phyloP scores from a whole-genome alignment of 768 basidiomycete species.

The Kwoniella botswanensis region DNA sequence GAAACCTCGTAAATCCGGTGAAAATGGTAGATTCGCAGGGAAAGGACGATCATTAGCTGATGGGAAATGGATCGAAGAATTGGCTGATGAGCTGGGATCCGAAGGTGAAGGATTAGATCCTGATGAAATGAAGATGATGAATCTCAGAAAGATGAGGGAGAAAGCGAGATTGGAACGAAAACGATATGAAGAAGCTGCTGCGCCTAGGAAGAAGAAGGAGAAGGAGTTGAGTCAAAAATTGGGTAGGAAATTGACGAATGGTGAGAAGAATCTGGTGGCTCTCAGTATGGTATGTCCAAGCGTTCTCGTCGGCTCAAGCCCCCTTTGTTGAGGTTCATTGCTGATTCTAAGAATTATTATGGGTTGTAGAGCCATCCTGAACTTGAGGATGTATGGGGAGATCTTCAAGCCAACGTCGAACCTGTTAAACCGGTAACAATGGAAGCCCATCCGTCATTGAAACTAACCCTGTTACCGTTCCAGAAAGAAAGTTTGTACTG shows the following conservation, averaged over 20 bases:
- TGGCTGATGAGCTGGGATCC: slow-evolving; percentile 18
- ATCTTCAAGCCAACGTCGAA: slow-evolving; percentile 70
- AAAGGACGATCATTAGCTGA: slow-evolving; percentile 18
- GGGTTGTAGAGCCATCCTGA: slow-evolving; percentile 75
- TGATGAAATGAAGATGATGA: slow-evolving; percentile 20
- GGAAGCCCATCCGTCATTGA: slow-evolving; percentile 80
- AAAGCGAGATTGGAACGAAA: slow-evolving; percentile 50
- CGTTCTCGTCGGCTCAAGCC: neutral
- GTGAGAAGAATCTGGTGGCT: slow-evolving; percentile 63
- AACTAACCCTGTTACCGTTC: slow-evolving; percentile 86
- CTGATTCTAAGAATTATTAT: slow-evolving; percentile 1
- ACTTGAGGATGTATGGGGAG: slow-evolving; percentile 82
- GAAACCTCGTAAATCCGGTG: slow-evolving; percentile 1
- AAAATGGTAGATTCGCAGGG: slow-evolving; percentile 25
- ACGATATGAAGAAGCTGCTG: slow-evolving; percentile 34
- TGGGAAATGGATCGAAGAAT: slow-evolving; percentile 17
- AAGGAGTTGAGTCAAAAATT: slow-evolving; percentile 64
- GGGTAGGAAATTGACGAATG: slow-evolving; percentile 72
- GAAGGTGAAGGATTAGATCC: slow-evolving; percentile 29
- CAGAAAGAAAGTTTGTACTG: slow-evolving; percentile 92
- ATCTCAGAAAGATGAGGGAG: slow-evolving; percentile 20
- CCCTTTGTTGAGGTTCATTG: neutral
- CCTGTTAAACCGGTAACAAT: slow-evolving; percentile 71
- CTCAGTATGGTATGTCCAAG: slow-evolving; percentile 33
- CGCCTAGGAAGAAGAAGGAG: slow-evolving; percentile 44